These are phyloP conservation scores for Xylaria polymorpha DNA, from an alignment of 2,329 filamentous ascomycete species.

Conservation along the genomic window DNA sequence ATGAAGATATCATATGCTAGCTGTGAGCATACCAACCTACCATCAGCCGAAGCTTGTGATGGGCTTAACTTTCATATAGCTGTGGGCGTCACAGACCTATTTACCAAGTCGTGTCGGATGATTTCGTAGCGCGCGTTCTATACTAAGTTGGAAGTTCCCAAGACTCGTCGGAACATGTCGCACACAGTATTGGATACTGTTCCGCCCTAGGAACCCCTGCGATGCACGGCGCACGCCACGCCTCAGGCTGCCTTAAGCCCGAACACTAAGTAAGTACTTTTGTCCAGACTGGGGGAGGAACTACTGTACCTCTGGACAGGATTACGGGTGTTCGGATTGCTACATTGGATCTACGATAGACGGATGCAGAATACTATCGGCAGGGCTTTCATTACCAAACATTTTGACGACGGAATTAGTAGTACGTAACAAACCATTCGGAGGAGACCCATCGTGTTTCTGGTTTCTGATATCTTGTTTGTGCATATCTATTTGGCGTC, in stretches of 20 bases:
- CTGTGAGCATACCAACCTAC: neutral
- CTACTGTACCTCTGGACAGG: neutral
- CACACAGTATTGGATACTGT: slow-evolving; percentile 34
- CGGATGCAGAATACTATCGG: slow-evolving; percentile 29
- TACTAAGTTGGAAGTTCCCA: slow-evolving; percentile 21
- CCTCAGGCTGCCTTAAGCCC: slow-evolving; percentile 27
- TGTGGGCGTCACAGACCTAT: neutral
- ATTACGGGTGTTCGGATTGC: slow-evolving; percentile 23
- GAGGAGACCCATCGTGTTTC: neutral
- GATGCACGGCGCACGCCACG: slow-evolving; percentile 9
- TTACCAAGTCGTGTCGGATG: too few species aligned
- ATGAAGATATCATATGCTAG: slow-evolving; percentile 19
- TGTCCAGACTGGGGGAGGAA: neutral
- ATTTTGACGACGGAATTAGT: neutral
- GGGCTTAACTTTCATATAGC: neutral
- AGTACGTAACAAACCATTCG: neutral
- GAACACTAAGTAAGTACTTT: slow-evolving; percentile 8
- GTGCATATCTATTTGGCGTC: neutral
- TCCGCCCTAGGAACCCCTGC: slow-evolving; percentile 7
- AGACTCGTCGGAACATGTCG: slow-evolving; percentile 14
- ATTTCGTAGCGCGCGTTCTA: neutral
- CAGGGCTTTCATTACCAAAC: slow-evolving; percentile 19
- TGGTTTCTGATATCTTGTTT: neutral
- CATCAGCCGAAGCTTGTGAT: slow-evolving; percentile 23
- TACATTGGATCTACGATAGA: slow-evolving; percentile 12